Base-by-base conservation (phyloP, 441 rosid genomes). In the Erodium moschatum region DNA sequence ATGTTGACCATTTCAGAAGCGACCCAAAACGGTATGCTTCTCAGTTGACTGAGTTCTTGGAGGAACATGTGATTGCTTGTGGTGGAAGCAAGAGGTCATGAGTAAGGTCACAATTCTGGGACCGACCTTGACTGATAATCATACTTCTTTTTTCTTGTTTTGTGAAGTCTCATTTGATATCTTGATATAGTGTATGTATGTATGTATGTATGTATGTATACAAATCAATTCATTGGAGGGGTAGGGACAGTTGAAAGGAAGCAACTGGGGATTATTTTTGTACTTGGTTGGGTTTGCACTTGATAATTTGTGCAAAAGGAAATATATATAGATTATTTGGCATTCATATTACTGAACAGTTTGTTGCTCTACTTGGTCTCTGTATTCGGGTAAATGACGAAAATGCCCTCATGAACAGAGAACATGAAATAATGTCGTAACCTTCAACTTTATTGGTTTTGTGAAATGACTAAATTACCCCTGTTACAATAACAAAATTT, bases 1-100 rank as follows among this genome's bases (percentile, higher is more conserved):
- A 94, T 46, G 97, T 94, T 0, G 98, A 94, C 78, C 98, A 94
- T 79, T 94, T 87, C 72, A 81, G 98, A 75, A 91, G 84, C 78
- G 93, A 94, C 78, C 98, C 98, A 0, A 77, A 88, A 70, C 82
- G 79, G 5, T 94, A 91, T 70, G 79, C 90, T 0, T 71, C 81
- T 48, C 88, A 91, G 82, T 97, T 94, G 56, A 84, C 77, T 80
- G 85, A 82, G 77, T 94, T 94, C 72, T 74, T 94, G 80, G 89
- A 89, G 65, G 90, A 88, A 67, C 83, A 70, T 64, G 95, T 87
- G 79, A 85, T 87, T 29, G 31, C 31, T 29, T 29, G 31, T 29
- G 31, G 31, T 29, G 31, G 4, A 65, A 76, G 88, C 84, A 81
- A 82, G 74, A 76, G 46, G 31, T 29, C 31, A 40, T 40, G 46